Percentiles rank a stretch among this genome's conserved stretches.
Evolutionary conservation across 73 alveolate species (phyloP).

Genomic region (Paraurostyla sp.): DNA sequence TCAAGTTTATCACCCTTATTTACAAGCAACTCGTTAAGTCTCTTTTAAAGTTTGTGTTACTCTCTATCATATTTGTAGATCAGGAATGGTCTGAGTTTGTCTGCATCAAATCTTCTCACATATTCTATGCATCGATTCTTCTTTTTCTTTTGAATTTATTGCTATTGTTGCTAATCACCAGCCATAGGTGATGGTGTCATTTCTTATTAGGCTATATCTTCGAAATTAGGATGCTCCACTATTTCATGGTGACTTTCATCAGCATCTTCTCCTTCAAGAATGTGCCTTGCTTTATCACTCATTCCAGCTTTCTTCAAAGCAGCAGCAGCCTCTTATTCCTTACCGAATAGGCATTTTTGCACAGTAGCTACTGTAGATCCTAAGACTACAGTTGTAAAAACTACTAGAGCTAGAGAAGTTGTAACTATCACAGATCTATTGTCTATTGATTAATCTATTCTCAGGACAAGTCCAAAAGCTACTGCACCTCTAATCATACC

Average conservation of each 20-base stretch:
- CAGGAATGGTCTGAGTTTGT: slow-evolving; percentile 46
- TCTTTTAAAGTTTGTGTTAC: slow-evolving; percentile 42
- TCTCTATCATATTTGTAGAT: slow-evolving; percentile 56
- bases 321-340: slow-evolving; percentile 33
- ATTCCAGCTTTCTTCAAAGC: slow-evolving; percentile 32
- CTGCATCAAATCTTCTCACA: slow-evolving; percentile 3
- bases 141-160: slow-evolving; percentile 8
- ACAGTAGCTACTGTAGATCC: slow-evolving; percentile 68
- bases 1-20: slow-evolving; percentile 42
- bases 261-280: slow-evolving; percentile 9
- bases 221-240: slow-evolving; percentile 67
- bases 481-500: slow-evolving; percentile 94
- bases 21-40: slow-evolving; percentile 15
- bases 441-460: slow-evolving; percentile 71
- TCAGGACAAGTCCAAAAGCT: slow-evolving; percentile 91
- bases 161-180: neutral
- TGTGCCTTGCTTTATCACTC: neutral
- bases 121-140: slow-evolving; percentile 22
- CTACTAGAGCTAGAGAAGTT: slow-evolving; percentile 67
- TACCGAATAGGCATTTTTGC: slow-evolving; percentile 27
- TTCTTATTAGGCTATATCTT: neutral
- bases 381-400: slow-evolving; percentile 68
- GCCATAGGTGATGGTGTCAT: neutral
- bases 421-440: slow-evolving; percentile 76
- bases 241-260: slow-evolving; percentile 61